Base-by-base conservation (phyloP, 106 monocot species). In the Platanthera zijinensis region DNA sequence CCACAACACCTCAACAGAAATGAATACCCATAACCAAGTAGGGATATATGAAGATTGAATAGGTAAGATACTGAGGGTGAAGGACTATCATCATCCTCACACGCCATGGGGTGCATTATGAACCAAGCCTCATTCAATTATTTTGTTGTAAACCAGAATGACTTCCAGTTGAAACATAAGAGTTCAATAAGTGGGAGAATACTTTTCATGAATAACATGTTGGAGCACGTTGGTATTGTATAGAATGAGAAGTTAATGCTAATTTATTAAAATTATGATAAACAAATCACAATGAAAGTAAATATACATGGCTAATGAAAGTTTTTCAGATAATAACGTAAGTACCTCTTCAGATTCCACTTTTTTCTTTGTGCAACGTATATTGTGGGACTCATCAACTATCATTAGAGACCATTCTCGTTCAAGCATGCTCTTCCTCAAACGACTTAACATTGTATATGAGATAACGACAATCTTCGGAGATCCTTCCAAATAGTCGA, bases 381-480 rank as follows among this genome's bases (percentile, higher is more conserved):
- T 47, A 77, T 91, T 99, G 78, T 99, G 97, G 48, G 97, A 94
- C 75, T 99, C 97, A 84, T 99, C 97, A 88, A 94, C 77, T 70
- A 99, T 90, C 87, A 99, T 72, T 78, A 94, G 83, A 74, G 89
- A 84, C 97, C 97, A 99, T 51, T 78, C 54, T 51, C 76, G 85
- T 46, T 83, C 76, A 17, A 86, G 72, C 88, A 94, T 99, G 69
- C 91, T 99, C 54, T 71, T 81, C 50, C 84, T 79, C 48, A 99
- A 85, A 62, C 88, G 97, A 71, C 83, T 86, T 74, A 99, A 73
- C 97, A 99, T 99, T 50, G 77, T 90, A 39, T 88, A 99, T 48
- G 94, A 99, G 51, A 92, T 87, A 64, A 99, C 89, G 48, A 99
- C 94, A 17, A 94, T 82, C 50, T 87, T 94, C 14, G 97, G 97